phyloP scores from a whole-genome alignment of 352 stramenopile genomes.

The Pythium plurisporium region DNA sequence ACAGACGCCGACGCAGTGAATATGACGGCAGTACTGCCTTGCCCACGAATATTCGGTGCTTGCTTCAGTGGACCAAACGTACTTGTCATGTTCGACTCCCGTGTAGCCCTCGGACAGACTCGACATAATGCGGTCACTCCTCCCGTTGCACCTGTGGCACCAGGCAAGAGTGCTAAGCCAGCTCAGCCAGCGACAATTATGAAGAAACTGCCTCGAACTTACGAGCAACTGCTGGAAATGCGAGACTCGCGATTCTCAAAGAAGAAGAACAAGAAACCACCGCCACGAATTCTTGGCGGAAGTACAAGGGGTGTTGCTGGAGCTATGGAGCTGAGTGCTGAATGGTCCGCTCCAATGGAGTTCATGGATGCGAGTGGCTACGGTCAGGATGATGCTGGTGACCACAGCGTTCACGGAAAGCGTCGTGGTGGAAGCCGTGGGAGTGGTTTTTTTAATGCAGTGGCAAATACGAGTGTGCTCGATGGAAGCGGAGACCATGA shows the following conservation, averaged over 20 bases:
- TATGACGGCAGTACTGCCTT: conserved; percentile 38
- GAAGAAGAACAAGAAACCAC: conserved; percentile 76
- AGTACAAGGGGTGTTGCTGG: background rate
- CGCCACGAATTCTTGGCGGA: conserved; percentile 15
- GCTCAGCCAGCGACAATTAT: conserved; percentile 1
- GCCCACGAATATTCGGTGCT: conserved; percentile 71
- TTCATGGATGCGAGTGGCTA: conserved; percentile 7
- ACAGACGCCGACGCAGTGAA: background rate
- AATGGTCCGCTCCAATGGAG: conserved; percentile 12
- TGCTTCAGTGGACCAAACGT: conserved; percentile 84
- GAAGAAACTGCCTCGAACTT: conserved; percentile 67
- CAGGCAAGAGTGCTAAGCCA: conserved; percentile 48
- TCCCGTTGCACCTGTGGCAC: conserved; percentile 38
- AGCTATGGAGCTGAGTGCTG: conserved; percentile 26
- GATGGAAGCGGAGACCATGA: conserved; percentile 12
- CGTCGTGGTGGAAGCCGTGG: background rate
- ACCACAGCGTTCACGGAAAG: conserved; percentile 14
- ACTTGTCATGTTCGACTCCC: conserved; percentile 82
- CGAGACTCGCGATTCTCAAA: conserved; percentile 71
- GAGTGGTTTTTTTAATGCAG: conserved; percentile 33
- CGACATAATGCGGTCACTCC: conserved; percentile 36
- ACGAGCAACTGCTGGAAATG: conserved; percentile 70
- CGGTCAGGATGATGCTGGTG: conserved; percentile 3
- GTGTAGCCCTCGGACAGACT: conserved; percentile 69
- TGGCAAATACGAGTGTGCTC: conserved; percentile 9